A percentile compares a stretch with the other conserved stretches of the same genome.
Evolutionary conservation across 768 basidiomycete species (phyloP).

Genomic region (Heimioporus sp.): DNA sequence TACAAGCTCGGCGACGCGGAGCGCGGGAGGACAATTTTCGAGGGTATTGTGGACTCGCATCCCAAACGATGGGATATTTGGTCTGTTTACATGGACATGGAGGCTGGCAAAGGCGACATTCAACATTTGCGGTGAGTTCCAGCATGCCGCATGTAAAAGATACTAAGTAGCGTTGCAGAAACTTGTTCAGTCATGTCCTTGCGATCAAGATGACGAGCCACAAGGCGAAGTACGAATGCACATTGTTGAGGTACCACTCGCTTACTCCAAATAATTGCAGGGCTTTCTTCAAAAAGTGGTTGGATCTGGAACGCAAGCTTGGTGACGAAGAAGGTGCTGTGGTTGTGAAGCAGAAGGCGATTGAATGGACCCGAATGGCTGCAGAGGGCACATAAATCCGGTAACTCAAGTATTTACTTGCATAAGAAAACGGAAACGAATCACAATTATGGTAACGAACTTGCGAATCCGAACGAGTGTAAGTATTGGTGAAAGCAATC

Average conservation of each 20-base stretch:
- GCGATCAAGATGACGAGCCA: slow-evolving; percentile 87
- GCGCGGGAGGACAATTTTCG: slow-evolving; percentile 92
- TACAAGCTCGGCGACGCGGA: slow-evolving; percentile 94
- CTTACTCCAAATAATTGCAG: slow-evolving; percentile 38
- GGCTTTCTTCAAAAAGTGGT: slow-evolving; percentile 97
- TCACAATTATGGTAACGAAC: slow-evolving; percentile 35
- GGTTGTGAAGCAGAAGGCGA: slow-evolving; percentile 81
- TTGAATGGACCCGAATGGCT: slow-evolving; percentile 85
- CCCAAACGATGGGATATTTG: slow-evolving; percentile 94
- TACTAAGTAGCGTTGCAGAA: slow-evolving; percentile 42
- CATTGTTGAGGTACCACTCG: background rate
- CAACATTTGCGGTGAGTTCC: slow-evolving; percentile 65
- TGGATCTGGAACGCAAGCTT: slow-evolving; percentile 79
- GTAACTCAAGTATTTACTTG: slow-evolving; percentile 35
- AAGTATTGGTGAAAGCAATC: slow-evolving; percentile 37
- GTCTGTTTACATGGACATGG: slow-evolving; percentile 97
- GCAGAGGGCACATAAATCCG: slow-evolving; percentile 15
- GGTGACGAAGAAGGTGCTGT: slow-evolving; percentile 85
- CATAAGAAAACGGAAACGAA: slow-evolving; percentile 30
- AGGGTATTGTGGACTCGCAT: slow-evolving; percentile 94
- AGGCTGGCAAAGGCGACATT: slow-evolving; percentile 76
- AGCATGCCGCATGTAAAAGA: background rate
- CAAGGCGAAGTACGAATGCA: slow-evolving; percentile 83
- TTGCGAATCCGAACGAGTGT: slow-evolving; percentile 59
- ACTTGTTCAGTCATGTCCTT: slow-evolving; percentile 84